Conservation (phyloP, 2,329 filamentous ascomycete genomes). For the Ascochyta pisi region DNA sequence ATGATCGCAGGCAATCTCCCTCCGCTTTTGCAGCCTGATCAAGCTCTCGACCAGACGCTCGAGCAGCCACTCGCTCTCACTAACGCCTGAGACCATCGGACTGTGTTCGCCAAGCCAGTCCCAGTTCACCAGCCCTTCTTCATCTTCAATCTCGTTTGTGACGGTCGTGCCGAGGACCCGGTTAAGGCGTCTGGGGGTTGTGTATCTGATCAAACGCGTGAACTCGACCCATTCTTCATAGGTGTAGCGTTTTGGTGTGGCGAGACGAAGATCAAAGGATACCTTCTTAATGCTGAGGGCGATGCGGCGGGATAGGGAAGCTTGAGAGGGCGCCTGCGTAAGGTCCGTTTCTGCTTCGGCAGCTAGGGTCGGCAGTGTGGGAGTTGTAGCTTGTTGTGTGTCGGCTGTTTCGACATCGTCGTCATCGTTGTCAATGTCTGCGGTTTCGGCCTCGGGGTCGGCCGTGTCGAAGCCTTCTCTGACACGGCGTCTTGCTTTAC, state of each 20-base stretch:
- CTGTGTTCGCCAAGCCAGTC: conserved; percentile 75
- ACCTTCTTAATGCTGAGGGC: conserved; percentile 74
- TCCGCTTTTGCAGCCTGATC: conserved; percentile 45
- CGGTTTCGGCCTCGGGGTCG: conserved; percentile 33
- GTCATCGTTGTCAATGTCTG: not conserved
- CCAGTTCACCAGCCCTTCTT: conserved; percentile 69
- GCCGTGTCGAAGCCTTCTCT: conserved; percentile 55
- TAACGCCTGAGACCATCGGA: conserved; percentile 68
- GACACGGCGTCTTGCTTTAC: conserved; percentile 49
- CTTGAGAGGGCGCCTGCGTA: conserved; percentile 45
- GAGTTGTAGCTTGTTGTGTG: conserved; percentile 12
- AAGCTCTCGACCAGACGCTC: conserved; percentile 71
- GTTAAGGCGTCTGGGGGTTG: conserved; percentile 30
- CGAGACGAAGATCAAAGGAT: conserved; percentile 66
- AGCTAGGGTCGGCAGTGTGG: conserved; percentile 18
- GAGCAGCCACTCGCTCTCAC: conserved; percentile 72
- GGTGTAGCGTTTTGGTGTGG: conserved; percentile 69
- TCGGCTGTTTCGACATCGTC: conserved; percentile 14
- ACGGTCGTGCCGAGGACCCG: conserved; percentile 6
- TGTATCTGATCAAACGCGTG: conserved; percentile 73
- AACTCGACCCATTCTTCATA: conserved; percentile 91
- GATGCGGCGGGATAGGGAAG: conserved; percentile 65
- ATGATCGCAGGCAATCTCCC: conserved; percentile 20
- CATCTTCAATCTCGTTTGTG: conserved; percentile 51
- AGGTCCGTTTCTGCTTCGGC: conserved; percentile 22